Conservation (phyloP, 805 yeast genomes). For the Candida yuanshanica region DNA sequence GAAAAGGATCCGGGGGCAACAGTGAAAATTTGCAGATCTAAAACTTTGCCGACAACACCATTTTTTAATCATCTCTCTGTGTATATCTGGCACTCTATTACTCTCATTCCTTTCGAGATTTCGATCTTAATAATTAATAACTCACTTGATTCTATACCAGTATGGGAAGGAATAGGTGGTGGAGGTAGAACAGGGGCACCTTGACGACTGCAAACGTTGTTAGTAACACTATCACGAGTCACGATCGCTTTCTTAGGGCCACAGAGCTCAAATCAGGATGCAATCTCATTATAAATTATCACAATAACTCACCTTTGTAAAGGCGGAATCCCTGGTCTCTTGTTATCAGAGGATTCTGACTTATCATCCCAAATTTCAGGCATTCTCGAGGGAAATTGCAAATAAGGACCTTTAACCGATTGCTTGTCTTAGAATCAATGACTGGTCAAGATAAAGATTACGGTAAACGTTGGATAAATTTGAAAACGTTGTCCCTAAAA, state of each 20-base stretch:
- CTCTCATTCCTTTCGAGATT: no score
- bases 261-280: no score
- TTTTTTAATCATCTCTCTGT: no score
- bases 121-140: slow-evolving; percentile 1
- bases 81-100: no score
- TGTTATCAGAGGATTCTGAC: slow-evolving; percentile 17
- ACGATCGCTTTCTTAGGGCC: neutral
- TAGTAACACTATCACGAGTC: slow-evolving; percentile 1
- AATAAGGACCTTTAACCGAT: neutral
- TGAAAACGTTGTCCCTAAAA: no score
- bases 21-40: neutral
- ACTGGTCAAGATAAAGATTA: no score
- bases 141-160: slow-evolving; percentile 23
- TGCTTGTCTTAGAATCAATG: no score
- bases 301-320: slow-evolving; percentile 22
- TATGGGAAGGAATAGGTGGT: slow-evolving; percentile 29
- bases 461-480: no score
- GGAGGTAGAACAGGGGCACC: slow-evolving; percentile 56
- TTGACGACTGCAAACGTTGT: slow-evolving; percentile 39
- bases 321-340: slow-evolving; percentile 24
- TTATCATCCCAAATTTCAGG: slow-evolving; percentile 24
- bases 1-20: neutral
- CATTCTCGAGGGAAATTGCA: slow-evolving; percentile 8
- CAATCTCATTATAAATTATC: slow-evolving; percentile 2
- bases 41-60: no score